These are phyloP conservation scores for Quercus bicolor DNA, from an alignment of 306 rosid species.

Conservation along the genomic window DNA sequence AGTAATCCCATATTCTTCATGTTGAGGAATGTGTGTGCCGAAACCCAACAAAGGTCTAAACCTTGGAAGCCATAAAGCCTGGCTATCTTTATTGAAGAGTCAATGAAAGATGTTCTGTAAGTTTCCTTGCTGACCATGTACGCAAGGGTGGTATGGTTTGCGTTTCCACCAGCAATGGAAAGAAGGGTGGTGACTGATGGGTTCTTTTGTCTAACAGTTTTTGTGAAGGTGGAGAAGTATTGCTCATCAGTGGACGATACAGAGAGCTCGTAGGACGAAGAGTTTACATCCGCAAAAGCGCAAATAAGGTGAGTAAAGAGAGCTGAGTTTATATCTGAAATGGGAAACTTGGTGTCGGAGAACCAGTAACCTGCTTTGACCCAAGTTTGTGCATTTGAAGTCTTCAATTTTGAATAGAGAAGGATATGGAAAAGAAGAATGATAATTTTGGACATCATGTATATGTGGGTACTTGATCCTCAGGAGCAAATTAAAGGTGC, in stretches of 20 bases:
- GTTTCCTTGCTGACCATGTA: constrained; percentile 22
- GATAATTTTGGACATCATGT: too few species aligned
- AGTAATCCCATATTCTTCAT: constrained; percentile 32
- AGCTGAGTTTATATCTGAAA: constrained; percentile 32
- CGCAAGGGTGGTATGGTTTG: neutral
- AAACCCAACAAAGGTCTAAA: constrained; percentile 43
- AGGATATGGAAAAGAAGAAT: too few species aligned
- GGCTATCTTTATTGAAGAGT: constrained; percentile 42
- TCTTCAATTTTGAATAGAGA: neutral
- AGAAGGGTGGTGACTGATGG: constrained; percentile 40
- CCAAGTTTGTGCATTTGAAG: constrained; percentile 25
- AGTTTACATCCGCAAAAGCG: constrained; percentile 33
- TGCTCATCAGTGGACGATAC: constrained; percentile 24
- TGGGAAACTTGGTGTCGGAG: constrained; percentile 18
- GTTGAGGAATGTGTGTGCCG: constrained; percentile 7
- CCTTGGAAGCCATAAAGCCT: constrained; percentile 42
- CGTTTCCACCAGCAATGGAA: constrained; percentile 33
- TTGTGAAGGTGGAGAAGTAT: constrained; percentile 31
- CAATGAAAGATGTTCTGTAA: constrained; percentile 42
- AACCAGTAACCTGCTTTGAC: constrained; percentile 48
- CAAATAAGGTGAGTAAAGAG: constrained; percentile 40
- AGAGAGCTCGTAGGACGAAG: constrained; percentile 20
- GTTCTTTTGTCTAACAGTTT: constrained; percentile 24
- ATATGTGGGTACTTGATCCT: too few species aligned
- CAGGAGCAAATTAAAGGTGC: too few species aligned